Conservation (phyloP, 345 rosid species). For the Hibiscus syriacus region DNA sequence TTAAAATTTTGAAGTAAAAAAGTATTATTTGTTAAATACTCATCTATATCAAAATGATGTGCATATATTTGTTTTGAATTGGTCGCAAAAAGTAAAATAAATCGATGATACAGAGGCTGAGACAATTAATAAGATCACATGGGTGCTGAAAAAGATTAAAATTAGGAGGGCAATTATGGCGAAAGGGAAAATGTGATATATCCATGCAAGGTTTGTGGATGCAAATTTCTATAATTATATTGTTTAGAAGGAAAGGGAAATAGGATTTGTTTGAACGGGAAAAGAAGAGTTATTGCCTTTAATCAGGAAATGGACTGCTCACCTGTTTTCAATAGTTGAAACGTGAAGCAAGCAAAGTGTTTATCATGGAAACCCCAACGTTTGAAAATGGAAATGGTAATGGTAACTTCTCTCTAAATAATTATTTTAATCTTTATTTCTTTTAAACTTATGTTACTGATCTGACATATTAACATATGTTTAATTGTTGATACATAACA, state of each 20-base stretch:
- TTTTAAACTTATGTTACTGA: no score
- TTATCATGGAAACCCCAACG: no score
- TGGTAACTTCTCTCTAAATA: no score
- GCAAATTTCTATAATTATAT: background rate
- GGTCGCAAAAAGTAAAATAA: background rate
- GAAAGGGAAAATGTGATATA: background rate
- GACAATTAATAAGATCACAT: conserved; percentile 15
- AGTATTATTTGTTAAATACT: no score
- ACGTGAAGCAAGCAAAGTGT: background rate
- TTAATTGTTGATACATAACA: no score
- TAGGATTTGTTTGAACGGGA: background rate
- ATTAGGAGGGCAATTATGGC: background rate
- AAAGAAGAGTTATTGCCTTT: background rate
- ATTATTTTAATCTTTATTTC: no score
- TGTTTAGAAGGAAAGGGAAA: background rate
- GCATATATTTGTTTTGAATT: no score
- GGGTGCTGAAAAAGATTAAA: conserved; percentile 8
- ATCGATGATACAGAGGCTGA: background rate
- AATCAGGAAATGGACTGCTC: background rate
- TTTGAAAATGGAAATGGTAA: no score
- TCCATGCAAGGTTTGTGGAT: background rate
- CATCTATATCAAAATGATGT: no score
- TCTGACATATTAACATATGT: no score
- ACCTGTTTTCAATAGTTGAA: background rate
- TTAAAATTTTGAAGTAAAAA: no score